phyloP scores from a whole-genome alignment of 768 basidiomycete species.

The Obba rivulosa region DNA sequence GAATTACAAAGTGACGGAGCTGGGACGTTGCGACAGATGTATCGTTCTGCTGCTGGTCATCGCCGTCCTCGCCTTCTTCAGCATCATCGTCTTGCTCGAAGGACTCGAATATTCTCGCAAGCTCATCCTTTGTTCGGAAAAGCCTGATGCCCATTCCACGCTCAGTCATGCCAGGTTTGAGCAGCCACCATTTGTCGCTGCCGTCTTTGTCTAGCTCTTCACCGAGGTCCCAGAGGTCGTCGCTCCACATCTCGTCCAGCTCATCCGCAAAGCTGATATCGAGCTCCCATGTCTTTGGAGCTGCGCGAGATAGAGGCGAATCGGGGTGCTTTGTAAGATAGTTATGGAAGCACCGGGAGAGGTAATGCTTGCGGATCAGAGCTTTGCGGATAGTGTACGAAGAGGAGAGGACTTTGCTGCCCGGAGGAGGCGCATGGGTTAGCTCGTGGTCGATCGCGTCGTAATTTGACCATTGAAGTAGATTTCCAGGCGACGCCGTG shows the following conservation, averaged over 20 bases:
- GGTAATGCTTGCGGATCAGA: conserved; percentile 90
- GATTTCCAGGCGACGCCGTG: conserved; percentile 10
- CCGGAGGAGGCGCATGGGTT: conserved; percentile 43
- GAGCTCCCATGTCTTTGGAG: conserved; percentile 77
- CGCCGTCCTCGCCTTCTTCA: conserved; percentile 34
- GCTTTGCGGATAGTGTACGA: conserved; percentile 89
- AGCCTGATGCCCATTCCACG: conserved; percentile 91
- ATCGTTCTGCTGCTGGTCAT: conserved; percentile 27
- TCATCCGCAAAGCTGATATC: conserved; percentile 91
- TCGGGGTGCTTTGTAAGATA: conserved; percentile 68
- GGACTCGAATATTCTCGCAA: conserved; percentile 71
- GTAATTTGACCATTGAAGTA: conserved; percentile 85
- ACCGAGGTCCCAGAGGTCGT: conserved; percentile 89
- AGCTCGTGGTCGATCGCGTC: conserved; percentile 79
- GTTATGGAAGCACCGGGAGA: conserved; percentile 67
- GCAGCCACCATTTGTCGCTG: conserved; percentile 72
- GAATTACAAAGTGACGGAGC: conserved; percentile 92
- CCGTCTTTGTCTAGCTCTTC: conserved; percentile 41
- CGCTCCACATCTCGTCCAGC: conserved; percentile 86
- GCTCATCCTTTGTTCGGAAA: conserved; percentile 70
- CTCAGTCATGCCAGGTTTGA: conserved; percentile 98
- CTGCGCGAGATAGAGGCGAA: conserved; percentile 47
- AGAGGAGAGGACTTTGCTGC: conserved; percentile 53
- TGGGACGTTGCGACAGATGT: conserved; percentile 78
- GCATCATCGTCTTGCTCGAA: conserved; percentile 65